Conservation (phyloP, 1,284 basidiomycete genomes). For the Trichosporon sp. region DNA sequence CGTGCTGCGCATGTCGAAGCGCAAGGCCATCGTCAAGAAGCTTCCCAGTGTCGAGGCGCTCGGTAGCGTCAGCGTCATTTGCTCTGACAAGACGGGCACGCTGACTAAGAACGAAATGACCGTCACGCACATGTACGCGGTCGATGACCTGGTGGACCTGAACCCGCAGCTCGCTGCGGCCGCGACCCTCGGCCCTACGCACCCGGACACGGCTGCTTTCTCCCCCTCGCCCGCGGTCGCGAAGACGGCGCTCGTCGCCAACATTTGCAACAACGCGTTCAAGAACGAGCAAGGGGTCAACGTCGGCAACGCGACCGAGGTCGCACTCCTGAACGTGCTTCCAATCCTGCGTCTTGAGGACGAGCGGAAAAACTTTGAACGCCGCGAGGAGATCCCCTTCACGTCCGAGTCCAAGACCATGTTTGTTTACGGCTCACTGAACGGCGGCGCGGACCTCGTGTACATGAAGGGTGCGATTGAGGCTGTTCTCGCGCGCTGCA, state of each 20-base stretch:
- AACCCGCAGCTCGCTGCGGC: conserved; percentile 60
- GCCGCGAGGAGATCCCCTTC: conserved; percentile 81
- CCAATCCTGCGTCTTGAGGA: conserved; percentile 70
- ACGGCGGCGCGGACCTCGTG: conserved; percentile 67
- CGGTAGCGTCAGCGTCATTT: conserved; percentile 92
- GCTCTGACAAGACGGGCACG: conserved; percentile 98
- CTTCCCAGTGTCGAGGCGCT: conserved; percentile 92
- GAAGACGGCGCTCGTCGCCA: conserved; percentile 66
- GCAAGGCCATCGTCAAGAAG: conserved; percentile 96
- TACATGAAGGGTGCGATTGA: conserved; percentile 95
- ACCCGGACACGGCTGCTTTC: conserved; percentile 57
- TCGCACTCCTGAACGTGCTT: conserved; percentile 85
- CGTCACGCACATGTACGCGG: conserved; percentile 81
- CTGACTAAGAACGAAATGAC: conserved; percentile 95
- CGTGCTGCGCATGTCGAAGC: conserved; percentile 88
- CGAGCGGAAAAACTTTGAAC: conserved; percentile 69
- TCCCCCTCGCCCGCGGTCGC: conserved; percentile 62
- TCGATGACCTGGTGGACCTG: conserved; percentile 77
- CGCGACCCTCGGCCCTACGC: conserved; percentile 63
- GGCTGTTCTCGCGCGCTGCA: conserved; percentile 78
- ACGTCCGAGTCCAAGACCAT: conserved; percentile 91
- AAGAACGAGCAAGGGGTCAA: conserved; percentile 72
- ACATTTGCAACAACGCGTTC: conserved; percentile 63
- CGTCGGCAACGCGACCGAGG: conserved; percentile 87
- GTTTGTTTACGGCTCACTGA: conserved; percentile 74